Evolutionary conservation across 306 rosid species (phyloP), one percentile per base, ranked within the genome.

Genomic region (Dalbergia cochinchinensis): DNA sequence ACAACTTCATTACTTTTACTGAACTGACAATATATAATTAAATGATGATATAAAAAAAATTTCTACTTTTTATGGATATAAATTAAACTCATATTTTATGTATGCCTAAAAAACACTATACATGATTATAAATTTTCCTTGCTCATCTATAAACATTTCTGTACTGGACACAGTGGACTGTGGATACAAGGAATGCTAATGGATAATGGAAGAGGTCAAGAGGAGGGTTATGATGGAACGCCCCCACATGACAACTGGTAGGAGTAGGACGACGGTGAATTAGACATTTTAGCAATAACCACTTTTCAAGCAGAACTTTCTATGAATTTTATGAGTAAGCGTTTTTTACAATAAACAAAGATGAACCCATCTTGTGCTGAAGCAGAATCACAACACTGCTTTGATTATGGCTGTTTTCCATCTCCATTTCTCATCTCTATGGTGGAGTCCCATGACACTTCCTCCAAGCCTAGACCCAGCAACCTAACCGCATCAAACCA

Each of bases 351-450:
- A 47, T 37, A 11, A 79, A 20, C 71, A 13, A 82, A 88, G 51
- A 90, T 88, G 92, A 87, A 76, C 11, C 71, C 92, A 50, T 79
- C 86, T 80, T 80, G 87, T 44, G 42, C 76, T 44, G 68, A 82
- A 73, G 88, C 78, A 80, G 73, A 84, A 71, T 85, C 92, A 77
- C 72, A 86, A 53, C 83, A 83, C 14, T 89, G 94, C 85, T 84
- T 91, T 61, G 83, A 71, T 37, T 37, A 37, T 65, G 94, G 86
- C 59, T 92, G 97, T 82, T 92, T 89, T 63, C 78, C 79, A 8
- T 71, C 88, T 48, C 85, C 89, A 39, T 33, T 86, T 74, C 86
- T 78, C 33, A 50, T 79, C 44, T 86, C 89, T 35, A 37, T 37
- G 41, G 75, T 73, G 13, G 78, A 65, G 6, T 63, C 86, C 10